Base-by-base conservation (phyloP, 768 basidiomycete species). In the Kwoniella dendrophila region DNA sequence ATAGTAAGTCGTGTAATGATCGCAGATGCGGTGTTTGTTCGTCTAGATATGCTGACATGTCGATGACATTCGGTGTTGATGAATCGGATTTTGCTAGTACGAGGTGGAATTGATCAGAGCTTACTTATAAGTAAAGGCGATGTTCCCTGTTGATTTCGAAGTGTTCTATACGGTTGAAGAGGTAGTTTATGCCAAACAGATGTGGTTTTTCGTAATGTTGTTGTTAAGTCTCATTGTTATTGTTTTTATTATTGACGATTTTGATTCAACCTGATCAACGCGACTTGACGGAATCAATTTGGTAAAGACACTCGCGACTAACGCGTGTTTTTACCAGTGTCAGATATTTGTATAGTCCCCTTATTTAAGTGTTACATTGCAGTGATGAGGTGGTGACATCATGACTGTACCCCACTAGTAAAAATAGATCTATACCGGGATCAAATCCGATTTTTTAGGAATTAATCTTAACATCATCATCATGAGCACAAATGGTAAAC, bases 21-120 rank as follows among this genome's bases (percentile, higher is more conserved):
- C 90, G 90, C 1, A 95, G 82, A 32, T 90, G 82, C 64, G 89
- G 87, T 0, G 90, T 90, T 79, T 94, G 91, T 76, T 89, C 88
- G 4, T 66, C 68, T 29, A 76, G 62, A 43, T 76, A 76, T 44
- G 72, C 68, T 16, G 73, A 69, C 73, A 74, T 74, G 14, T 30
- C 33, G 55, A 2, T 20, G 30, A 40, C 54, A 56, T 56, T 30
- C 18, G 54, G 26, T 38, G 8, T 3, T 22, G 26, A 10, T 27
- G 29, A 24, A n/a, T n/a, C n/a, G n/a, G n/a, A n/a, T n/a, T n/a
- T n/a, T n/a, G n/a, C n/a, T n/a, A n/a, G n/a, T n/a, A n/a, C n/a
- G n/a, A n/a, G n/a, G n/a, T n/a, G n/a, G n/a, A n/a, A n/a, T n/a
- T n/a, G n/a, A n/a, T n/a, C n/a, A n/a, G n/a, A n/a, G n/a, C n/a